Conservation (phyloP, 805 yeast genomes). For the Candida tibetensis region DNA sequence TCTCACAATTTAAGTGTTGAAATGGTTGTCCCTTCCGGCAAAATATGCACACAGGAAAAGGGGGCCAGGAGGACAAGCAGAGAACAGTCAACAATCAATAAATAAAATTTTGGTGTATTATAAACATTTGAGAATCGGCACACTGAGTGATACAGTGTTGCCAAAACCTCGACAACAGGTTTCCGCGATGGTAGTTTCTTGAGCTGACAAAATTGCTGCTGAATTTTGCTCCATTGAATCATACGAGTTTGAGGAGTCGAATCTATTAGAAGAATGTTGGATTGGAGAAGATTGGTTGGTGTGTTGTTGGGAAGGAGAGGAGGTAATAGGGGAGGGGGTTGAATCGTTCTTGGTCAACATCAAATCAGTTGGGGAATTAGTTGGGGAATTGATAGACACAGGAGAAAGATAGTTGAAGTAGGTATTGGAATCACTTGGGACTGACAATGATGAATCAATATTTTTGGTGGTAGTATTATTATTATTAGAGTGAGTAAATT, state of each 20-base stretch:
- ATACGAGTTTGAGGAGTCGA: constrained; percentile 5
- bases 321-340: not conserved
- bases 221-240: constrained; percentile 46
- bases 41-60: too few relatives aligned
- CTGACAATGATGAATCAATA: not conserved
- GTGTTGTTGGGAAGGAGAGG: not conserved
- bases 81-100: constrained; percentile 22
- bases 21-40: too few relatives aligned
- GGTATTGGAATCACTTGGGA: constrained; percentile 1
- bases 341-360: constrained; percentile 17
- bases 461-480: too few relatives aligned
- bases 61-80: constrained; percentile 25
- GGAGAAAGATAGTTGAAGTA: constrained; percentile 42
- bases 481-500: too few relatives aligned
- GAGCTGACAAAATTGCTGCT: constrained; percentile 41
- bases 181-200: not conserved
- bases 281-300: not conserved
- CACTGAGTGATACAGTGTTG: too few relatives aligned
- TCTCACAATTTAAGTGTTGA: too few relatives aligned
- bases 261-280: not conserved
- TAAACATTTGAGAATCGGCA: too few relatives aligned
- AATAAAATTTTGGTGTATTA: too few relatives aligned
- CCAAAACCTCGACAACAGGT: too few relatives aligned
- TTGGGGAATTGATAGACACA: constrained; percentile 39
- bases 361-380: constrained; percentile 39